phyloP scores from a whole-genome alignment of 1,284 basidiomycete genomes.

The Wolfiporia cocos region DNA sequence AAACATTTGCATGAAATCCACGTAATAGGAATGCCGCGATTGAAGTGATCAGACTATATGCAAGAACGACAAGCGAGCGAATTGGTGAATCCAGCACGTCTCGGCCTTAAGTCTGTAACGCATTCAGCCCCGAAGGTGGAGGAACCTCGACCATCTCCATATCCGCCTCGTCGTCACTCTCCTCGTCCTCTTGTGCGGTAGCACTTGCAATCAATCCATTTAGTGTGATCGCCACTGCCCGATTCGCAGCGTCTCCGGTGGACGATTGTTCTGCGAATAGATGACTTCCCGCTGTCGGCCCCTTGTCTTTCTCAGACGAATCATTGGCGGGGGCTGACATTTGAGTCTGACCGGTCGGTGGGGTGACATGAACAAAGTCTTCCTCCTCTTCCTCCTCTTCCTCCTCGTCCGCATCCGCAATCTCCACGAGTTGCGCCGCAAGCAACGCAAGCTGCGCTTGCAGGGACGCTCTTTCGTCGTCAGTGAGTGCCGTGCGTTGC shows the following conservation, averaged over 20 bases:
- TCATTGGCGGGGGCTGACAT: background rate
- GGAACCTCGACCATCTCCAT: conserved; percentile 14
- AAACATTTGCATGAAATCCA: no score
- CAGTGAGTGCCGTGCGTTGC: conserved; percentile 20
- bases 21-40: no score
- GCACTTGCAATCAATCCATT: background rate
- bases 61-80: no score
- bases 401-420: conserved; percentile 36
- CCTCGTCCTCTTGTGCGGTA: conserved; percentile 5
- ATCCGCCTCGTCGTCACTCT: conserved; percentile 8
- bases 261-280: no score
- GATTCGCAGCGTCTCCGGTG: no score
- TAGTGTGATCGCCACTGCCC: background rate
- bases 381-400: conserved; percentile 25
- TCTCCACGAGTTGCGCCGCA: conserved; percentile 56
- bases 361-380: conserved; percentile 5
- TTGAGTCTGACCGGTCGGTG: background rate
- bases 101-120: conserved; percentile 9
- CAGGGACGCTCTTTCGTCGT: conserved; percentile 48
- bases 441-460: conserved; percentile 59
- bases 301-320: background rate
- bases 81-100: no score
- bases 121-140: conserved; percentile 2
- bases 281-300: no score
- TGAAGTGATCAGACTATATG: no score